Evolutionary conservation across 495 filamentous ascomycete species (phyloP), one percentile per base, ranked within the genome.

Genomic region (Daldinia decipiens): DNA sequence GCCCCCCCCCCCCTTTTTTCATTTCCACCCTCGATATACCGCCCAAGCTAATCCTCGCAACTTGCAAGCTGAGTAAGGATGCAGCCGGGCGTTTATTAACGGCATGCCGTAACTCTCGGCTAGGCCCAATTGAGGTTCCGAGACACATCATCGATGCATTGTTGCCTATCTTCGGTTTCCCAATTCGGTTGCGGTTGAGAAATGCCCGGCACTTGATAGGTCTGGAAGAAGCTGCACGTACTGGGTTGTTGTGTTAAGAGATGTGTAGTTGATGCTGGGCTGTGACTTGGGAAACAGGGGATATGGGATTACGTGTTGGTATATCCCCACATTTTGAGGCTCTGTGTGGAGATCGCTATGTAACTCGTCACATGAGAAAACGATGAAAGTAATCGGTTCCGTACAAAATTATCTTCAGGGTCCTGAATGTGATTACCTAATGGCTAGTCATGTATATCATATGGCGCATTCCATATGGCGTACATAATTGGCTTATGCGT

Each of bases 111-210:
- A 1, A 31, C 50, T n/a, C 50, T n/a, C 13, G 13, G 26, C 50
- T 31, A 53, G 24, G 31, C 24, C 50, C 26, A 53, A 13, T 53
- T 53, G 50, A 53, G 50, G 27, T 13, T 31, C 26, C 5, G 13
- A 24, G 27, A 31, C 50, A 53, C 27, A 53, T 53, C 27, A 31
- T 53, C 15, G 26, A 8, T 26, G 27, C 27, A 53, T 31, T 53
- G 50, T 53, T 53, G 50, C 50, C 50, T 53, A 53, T 31, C 24
- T 12, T 27, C 27, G 50, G 50, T 53, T 53, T 31, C 50, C 17
- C 50, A 31, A 53, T 31, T 27, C 11, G 50, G 50, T 53, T 12
- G 24, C 24, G 24, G 50, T 27, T 27, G 26, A 53, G 26, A n/a
- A 31, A 51, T 51, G 12, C 26, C 45, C 45, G 45, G 19, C 13